Base-by-base conservation (phyloP, 1,284 basidiomycete species). In the Tilletia indica region DNA sequence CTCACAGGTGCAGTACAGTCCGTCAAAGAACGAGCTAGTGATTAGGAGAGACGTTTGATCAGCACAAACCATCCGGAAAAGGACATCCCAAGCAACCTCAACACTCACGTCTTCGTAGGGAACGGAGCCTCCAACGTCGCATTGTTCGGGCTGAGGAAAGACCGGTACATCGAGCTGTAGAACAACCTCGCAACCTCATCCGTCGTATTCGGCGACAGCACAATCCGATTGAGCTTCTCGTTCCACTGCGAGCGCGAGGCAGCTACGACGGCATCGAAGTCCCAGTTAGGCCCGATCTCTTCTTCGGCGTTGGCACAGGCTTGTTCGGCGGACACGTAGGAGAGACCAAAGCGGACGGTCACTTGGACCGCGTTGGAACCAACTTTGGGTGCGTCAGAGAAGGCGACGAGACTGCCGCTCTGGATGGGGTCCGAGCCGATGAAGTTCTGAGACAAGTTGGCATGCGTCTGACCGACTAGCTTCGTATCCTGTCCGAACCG, bases 121-220 rank as follows among this genome's bases (percentile, higher is more conserved):
- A 64, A 64, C 36, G 61, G 61, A 4, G 61, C 74, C 38, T 74
- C 72, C 12, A 39, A 69, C 1, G 80, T 82, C 9, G 78, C 79
- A 54, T 82, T 82, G 75, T 81, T 81, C 2, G 80, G 80, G 31
- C 73, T 80, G 6, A 82, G 73, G 71, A 81, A 82, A 21, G 74
- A 72, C n/a, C 80, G 72, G 73, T 82, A 82, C 56, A 80, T 74
- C 14, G 72, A 75, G 31, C 77, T 76, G 70, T 82, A 82, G 72
- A 81, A 78, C 21, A 81, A 69, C 34, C 74, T 45, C n/a, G 68
- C 69, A 51, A 82, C 54, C 54, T 74, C 73, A 45, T 74, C 72
- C n/a, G 78, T 72, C n/a, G 79, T 79, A 0, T 74, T 70, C 12
- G 74, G 61, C 61, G 39, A 63, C 42, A 82, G 73, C 63, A 78